Evolutionary conservation across 148 eudicot genomes (phyloP).

Genomic region (Hydrangea macrophylla): DNA sequence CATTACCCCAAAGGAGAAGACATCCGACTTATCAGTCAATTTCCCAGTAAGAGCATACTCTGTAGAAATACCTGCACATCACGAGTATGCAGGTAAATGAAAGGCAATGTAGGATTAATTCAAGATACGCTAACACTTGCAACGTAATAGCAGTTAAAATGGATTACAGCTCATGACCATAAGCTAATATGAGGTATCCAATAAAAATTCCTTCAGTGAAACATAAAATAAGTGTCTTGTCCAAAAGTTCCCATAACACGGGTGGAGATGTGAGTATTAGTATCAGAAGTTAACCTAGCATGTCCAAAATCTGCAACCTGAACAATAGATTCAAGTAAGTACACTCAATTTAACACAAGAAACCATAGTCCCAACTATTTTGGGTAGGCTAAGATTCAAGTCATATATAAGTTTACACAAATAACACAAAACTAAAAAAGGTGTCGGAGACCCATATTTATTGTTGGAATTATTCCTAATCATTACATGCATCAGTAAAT

Average conservation of each 20-base stretch:
- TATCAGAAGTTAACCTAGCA: constrained; percentile 59
- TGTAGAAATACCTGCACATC: constrained; percentile 67
- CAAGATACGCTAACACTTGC: constrained; percentile 3
- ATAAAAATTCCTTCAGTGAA: neutral
- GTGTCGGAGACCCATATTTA: neutral
- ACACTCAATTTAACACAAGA: neutral
- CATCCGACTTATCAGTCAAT: constrained; percentile 67
- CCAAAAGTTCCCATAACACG: constrained; percentile 94
- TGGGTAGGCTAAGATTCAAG: no score
- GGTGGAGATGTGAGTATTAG: constrained; percentile 83
- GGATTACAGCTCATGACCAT: neutral
- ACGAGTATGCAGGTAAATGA: constrained; percentile 2
- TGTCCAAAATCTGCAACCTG: constrained; percentile 93
- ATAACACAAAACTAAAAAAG: neutral
- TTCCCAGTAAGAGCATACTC: constrained; percentile 78
- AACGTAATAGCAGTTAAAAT: neutral
- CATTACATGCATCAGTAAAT: neutral
- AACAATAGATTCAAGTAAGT: neutral
- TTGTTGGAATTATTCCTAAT: neutral
- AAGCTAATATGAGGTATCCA: neutral
- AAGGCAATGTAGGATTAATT: constrained; percentile 2
- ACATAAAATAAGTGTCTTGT: constrained; percentile 22
- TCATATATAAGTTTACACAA: neutral
- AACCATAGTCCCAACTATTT: no score
- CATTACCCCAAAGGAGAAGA: constrained; percentile 74